Evolutionary conservation across 1,284 basidiomycete genomes (phyloP).

Genomic region (Prillingera fragicola): DNA sequence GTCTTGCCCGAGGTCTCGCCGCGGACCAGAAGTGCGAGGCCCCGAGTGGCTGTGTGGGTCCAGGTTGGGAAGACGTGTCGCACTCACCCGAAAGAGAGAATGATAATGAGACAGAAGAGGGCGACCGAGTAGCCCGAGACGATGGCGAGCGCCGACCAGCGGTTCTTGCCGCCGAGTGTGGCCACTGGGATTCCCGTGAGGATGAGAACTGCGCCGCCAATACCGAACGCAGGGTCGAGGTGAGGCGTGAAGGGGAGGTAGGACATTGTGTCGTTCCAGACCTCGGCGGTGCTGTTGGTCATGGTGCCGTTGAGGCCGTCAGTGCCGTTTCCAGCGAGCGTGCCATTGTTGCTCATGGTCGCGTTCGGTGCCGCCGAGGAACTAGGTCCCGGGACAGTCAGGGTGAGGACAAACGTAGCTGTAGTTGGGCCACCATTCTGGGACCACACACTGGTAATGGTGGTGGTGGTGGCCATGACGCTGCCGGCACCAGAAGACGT

Average conservation of each 20-base stretch:
- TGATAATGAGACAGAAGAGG: constrained; percentile 77
- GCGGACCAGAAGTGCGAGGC: neutral
- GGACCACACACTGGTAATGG: constrained; percentile 31
- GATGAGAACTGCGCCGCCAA: constrained; percentile 81
- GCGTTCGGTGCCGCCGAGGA: constrained; percentile 5
- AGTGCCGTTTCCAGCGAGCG: constrained; percentile 28
- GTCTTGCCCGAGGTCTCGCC: too few species aligned
- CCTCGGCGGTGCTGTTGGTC: constrained; percentile 12
- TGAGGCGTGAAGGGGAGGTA: constrained; percentile 56
- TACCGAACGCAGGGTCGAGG: constrained; percentile 81
- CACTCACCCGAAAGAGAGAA: constrained; percentile 72
- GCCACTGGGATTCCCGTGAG: constrained; percentile 81
- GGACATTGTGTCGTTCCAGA: constrained; percentile 39
- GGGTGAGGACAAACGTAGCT: constrained; percentile 34
- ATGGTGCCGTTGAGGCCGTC: constrained; percentile 14
- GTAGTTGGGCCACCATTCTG: constrained; percentile 21
- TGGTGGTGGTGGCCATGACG: constrained; percentile 27
- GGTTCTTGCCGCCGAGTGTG: constrained; percentile 86
- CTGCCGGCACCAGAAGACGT: too few species aligned
- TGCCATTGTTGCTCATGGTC: constrained; percentile 14
- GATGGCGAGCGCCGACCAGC: constrained; percentile 92
- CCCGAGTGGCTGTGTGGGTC: too few species aligned
- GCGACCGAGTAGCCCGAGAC: constrained; percentile 83
- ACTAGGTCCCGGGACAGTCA: constrained; percentile 22
- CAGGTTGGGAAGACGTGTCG: neutral